Conservation (phyloP, 768 basidiomycete species). For the Suillus americanus region DNA sequence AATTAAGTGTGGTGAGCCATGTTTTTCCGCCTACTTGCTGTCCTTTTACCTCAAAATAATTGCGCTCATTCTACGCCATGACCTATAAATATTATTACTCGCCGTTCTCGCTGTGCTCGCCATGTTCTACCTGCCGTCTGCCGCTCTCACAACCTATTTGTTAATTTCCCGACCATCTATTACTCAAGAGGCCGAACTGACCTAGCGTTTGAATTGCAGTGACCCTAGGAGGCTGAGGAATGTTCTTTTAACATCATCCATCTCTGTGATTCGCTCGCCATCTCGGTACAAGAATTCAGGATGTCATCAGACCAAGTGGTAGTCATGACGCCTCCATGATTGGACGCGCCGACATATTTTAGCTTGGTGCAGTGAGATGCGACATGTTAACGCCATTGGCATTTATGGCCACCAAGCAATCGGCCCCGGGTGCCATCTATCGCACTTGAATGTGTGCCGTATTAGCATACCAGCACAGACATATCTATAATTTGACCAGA, state of each 20-base stretch:
- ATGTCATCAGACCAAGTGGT: conserved; percentile 11
- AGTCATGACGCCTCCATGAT: background rate
- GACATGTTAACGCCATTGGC: background rate
- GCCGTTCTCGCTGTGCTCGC: conserved; percentile 90
- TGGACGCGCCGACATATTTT: background rate
- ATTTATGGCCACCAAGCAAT: background rate
- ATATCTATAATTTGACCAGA: background rate
- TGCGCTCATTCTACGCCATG: conserved; percentile 87
- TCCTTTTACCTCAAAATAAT: background rate
- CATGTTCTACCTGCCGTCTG: conserved; percentile 22
- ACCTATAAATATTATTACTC: conserved; percentile 66
- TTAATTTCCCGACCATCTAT: conserved; percentile 62
- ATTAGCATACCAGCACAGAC: too few relatives aligned
- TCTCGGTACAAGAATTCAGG: conserved; percentile 16
- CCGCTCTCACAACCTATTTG: conserved; percentile 79
- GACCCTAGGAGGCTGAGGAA: conserved; percentile 66
- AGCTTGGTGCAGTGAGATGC: background rate
- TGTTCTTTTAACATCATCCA: conserved; percentile 83
- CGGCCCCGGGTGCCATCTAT: background rate
- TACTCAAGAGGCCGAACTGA: background rate
- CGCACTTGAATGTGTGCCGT: background rate
- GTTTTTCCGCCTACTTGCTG: background rate
- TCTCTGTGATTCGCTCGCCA: conserved; percentile 59
- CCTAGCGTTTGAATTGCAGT: conserved; percentile 45
- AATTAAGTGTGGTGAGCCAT: background rate